A percentile compares a stretch with the other conserved stretches of the same genome.
Conservation (phyloP, 2,329 filamentous ascomycete genomes). For the Huntiella savannae region DNA sequence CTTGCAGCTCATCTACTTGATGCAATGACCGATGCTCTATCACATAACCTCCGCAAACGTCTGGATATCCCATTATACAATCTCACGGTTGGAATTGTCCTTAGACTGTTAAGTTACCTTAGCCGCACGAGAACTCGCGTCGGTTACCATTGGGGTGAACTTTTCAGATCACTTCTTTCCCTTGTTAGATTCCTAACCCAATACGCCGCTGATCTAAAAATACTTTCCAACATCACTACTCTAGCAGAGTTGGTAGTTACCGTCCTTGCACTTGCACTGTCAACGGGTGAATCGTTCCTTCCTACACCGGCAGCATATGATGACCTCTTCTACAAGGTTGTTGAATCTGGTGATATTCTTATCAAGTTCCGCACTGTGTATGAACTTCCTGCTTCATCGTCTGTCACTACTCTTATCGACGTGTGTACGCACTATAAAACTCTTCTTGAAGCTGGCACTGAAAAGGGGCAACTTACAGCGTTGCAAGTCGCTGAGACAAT, state of each 20-base stretch:
- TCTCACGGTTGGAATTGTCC: constrained; percentile 60
- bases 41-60: constrained; percentile 66
- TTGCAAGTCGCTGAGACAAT: constrained; percentile 78
- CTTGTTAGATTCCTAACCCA: constrained; percentile 80
- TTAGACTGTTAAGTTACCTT: constrained; percentile 68
- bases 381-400: constrained; percentile 36
- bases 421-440: constrained; percentile 76
- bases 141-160: constrained; percentile 81
- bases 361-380: constrained; percentile 69
- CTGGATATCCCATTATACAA: constrained; percentile 76
- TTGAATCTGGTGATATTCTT: constrained; percentile 73
- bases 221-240: constrained; percentile 46
- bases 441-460: constrained; percentile 37
- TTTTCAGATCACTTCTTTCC: constrained; percentile 76
- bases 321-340: constrained; percentile 94
- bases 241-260: constrained; percentile 66
- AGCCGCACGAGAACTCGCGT: constrained; percentile 67
- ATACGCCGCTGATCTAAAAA: constrained; percentile 61
- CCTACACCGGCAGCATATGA: constrained; percentile 78
- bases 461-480: constrained; percentile 38
- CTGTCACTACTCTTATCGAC: constrained; percentile 66
- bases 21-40: constrained; percentile 74
- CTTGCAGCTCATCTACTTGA: constrained; percentile 65
- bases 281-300: constrained; percentile 74
- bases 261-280: constrained; percentile 65